phyloP scores from a whole-genome alignment of 306 rosid genomes.

The Bauhinia variegata region DNA sequence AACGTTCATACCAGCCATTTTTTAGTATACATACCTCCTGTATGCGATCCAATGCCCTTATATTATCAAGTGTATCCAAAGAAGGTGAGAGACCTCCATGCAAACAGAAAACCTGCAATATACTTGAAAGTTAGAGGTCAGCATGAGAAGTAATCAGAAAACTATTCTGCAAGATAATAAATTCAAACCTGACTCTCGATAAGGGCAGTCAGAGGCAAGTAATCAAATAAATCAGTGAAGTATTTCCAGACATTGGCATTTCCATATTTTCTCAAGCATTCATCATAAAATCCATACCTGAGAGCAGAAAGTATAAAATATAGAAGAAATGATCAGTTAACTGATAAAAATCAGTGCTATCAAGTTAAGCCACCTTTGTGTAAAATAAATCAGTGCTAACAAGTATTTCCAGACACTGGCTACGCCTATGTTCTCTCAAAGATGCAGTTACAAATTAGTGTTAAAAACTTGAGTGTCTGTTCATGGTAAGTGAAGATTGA shows the following conservation, averaged over 20 bases:
- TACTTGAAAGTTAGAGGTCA: slow-evolving; percentile 36
- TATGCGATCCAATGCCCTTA: slow-evolving; percentile 90
- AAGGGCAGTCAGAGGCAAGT: slow-evolving; percentile 95
- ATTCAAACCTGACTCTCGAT: slow-evolving; percentile 95
- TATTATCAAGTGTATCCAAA: slow-evolving; percentile 90
- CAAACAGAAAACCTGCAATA: slow-evolving; percentile 84
- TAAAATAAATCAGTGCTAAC: too few relatives aligned
- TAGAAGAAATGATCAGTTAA: slow-evolving; percentile 34
- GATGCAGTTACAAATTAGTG: too few relatives aligned
- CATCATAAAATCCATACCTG: slow-evolving; percentile 99
- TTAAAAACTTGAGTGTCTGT: too few relatives aligned
- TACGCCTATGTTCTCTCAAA: too few relatives aligned
- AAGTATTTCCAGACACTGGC: too few relatives aligned
- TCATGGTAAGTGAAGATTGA: too few relatives aligned
- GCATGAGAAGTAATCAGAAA: slow-evolving; percentile 14
- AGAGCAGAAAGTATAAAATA: slow-evolving; percentile 34
- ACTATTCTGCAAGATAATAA: slow-evolving; percentile 25
- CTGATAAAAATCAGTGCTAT: slow-evolving; percentile 5
- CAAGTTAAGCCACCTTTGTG: too few relatives aligned
- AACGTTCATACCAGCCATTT: slow-evolving; percentile 27
- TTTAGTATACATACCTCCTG: slow-evolving; percentile 70
- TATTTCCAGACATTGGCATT: slow-evolving; percentile 97
- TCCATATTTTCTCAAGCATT: slow-evolving; percentile 97
- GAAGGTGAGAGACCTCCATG: slow-evolving; percentile 99
- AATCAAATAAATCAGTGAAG: slow-evolving; percentile 92